phyloP scores from a whole-genome alignment of 306 rosid species.

The Castanea sativa region DNA sequence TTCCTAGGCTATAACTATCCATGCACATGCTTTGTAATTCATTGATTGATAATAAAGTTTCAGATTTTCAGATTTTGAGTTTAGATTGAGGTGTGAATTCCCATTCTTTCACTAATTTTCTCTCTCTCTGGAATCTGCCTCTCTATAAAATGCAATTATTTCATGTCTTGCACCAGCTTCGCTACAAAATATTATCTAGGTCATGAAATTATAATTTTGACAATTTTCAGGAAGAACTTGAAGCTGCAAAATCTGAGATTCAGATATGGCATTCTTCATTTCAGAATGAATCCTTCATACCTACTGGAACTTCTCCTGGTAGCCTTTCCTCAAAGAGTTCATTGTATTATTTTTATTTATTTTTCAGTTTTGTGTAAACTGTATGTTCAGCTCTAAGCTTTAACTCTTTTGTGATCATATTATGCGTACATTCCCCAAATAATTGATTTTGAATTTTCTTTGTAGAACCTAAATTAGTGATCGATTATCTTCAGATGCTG shows the following conservation, averaged over 20 bases:
- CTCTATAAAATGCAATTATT: too few relatives aligned
- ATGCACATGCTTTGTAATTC: too few relatives aligned
- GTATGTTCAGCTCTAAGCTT: not conserved
- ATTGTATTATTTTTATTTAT: not conserved
- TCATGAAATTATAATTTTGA: conserved; percentile 15
- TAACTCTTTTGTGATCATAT: not conserved
- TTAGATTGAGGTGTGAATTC: too few relatives aligned
- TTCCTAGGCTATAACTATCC: too few relatives aligned
- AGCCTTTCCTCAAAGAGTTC: conserved; percentile 26
- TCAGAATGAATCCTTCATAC: conserved; percentile 66
- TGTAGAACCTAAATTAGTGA: conserved; percentile 69
- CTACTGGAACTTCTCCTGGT: conserved; percentile 75
- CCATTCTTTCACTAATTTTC: too few relatives aligned
- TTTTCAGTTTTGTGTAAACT: not conserved
- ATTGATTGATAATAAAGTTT: too few relatives aligned
- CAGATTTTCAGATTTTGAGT: too few relatives aligned
- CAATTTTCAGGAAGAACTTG: conserved; percentile 65
- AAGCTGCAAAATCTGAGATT: conserved; percentile 70
- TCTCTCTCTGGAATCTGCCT: too few relatives aligned
- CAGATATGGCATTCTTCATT: conserved; percentile 75
- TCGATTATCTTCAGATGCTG: conserved; percentile 73
- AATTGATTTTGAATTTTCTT: conserved; percentile 18
- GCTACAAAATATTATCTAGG: not conserved
- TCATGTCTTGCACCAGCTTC: not conserved
- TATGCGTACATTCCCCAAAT: conserved; percentile 1